These are phyloP conservation scores for Lagerstroemia speciosa DNA, from an alignment of 345 rosid species.

Conservation along the genomic window DNA sequence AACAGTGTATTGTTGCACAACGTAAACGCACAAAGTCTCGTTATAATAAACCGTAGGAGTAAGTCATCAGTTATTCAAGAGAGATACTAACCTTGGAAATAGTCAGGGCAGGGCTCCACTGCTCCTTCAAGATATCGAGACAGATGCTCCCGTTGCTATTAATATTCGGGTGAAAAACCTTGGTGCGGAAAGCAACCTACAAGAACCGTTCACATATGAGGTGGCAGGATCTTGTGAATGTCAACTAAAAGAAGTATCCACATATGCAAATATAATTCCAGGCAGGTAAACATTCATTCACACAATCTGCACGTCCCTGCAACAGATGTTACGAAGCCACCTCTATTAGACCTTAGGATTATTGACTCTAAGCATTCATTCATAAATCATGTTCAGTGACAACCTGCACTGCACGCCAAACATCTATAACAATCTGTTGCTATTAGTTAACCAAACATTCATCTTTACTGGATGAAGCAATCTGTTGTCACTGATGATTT, in stretches of 20 bases:
- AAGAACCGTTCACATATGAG: not conserved
- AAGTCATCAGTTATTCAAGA: too few species aligned
- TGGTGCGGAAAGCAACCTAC: conserved; percentile 91
- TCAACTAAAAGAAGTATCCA: not conserved
- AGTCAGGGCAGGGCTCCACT: conserved; percentile 96
- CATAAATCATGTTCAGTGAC: not conserved
- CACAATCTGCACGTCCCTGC: too few species aligned
- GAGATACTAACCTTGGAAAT: conserved; percentile 61
- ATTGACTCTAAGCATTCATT: too few species aligned
- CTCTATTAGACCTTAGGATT: too few species aligned
- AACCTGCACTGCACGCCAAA: not conserved
- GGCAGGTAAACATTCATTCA: too few species aligned
- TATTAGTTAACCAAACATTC: not conserved
- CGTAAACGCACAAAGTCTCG: not conserved
- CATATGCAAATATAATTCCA: too few species aligned
- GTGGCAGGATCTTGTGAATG: not conserved
- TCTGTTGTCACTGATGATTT: not conserved
- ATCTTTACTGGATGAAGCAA: not conserved
- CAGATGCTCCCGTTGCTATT: conserved; percentile 97
- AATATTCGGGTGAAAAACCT: conserved; percentile 88
- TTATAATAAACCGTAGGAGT: too few species aligned
- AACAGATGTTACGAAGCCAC: too few species aligned
- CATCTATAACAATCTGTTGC: not conserved
- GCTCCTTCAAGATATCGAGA: conserved; percentile 95
- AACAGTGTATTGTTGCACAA: not conserved